These are phyloP conservation scores for Colletotrichum simmondsii DNA, from an alignment of 2,329 filamentous ascomycete species.

Conservation along the genomic window DNA sequence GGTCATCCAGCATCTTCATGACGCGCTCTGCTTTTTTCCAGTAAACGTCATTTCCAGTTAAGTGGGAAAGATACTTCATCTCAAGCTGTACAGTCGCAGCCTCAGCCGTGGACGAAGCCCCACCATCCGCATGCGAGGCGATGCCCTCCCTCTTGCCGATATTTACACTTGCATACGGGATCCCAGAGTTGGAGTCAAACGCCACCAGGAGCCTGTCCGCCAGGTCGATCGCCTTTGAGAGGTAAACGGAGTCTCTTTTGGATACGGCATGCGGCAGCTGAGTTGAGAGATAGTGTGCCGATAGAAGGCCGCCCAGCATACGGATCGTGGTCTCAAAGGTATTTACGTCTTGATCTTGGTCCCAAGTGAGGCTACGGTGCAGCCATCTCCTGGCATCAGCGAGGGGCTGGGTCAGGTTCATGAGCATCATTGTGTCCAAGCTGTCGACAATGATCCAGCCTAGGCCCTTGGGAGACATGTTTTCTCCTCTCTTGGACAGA, in stretches of 20 bases:
- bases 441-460: conserved; percentile 85
- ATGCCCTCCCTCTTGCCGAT: conserved; percentile 81
- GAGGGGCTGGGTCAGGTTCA: conserved; percentile 78
- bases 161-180: conserved; percentile 92
- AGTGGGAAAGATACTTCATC: conserved; percentile 94
- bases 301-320: conserved; percentile 80
- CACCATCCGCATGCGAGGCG: conserved; percentile 83
- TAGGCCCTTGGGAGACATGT: conserved; percentile 77
- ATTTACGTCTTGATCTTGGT: conserved; percentile 79
- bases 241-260: conserved; percentile 80
- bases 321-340: conserved; percentile 83
- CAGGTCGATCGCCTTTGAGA: conserved; percentile 93
- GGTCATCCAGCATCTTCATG: conserved; percentile 89
- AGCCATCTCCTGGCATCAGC: conserved; percentile 78
- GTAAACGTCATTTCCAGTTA: conserved; percentile 91
- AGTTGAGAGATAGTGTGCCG: conserved; percentile 79
- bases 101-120: conserved; percentile 93
- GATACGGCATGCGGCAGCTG: conserved; percentile 67
- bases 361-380: conserved; percentile 71
- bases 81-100: conserved; percentile 92
- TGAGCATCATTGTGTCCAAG: conserved; percentile 81
- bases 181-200: conserved; percentile 86
- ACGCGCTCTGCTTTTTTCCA: conserved; percentile 93
- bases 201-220: conserved; percentile 87
- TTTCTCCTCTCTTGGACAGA: conserved; percentile 68